phyloP scores from a whole-genome alignment of 495 filamentous ascomycete genomes.

The Trichodelitschia bisporula region DNA sequence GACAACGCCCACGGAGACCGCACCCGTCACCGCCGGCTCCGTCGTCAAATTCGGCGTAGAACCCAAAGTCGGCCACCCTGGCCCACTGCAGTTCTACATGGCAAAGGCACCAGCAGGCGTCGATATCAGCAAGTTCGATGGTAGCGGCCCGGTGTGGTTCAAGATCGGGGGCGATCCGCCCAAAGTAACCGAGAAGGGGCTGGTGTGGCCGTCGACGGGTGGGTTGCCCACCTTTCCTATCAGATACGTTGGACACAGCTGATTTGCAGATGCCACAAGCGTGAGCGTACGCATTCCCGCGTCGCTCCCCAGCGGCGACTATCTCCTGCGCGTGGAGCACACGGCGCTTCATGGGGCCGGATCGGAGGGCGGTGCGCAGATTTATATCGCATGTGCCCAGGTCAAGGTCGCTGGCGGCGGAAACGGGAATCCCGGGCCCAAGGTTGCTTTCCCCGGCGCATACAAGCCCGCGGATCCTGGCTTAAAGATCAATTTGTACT shows the following conservation, averaged over 20 bases:
- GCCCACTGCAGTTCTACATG: constrained; percentile 8
- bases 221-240: too few relatives aligned
- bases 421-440: constrained; percentile 18
- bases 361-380: constrained; percentile 20
- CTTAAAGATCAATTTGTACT: constrained; percentile 22
- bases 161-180: constrained; percentile 25
- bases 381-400: constrained; percentile 32
- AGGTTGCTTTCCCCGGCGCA: constrained; percentile 26
- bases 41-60: too few relatives aligned
- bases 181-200: constrained; percentile 9
- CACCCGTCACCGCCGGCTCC: too few relatives aligned
- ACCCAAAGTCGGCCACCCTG: constrained; percentile 10
- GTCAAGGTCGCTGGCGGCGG: constrained; percentile 30
- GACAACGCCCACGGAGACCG: too few relatives aligned
- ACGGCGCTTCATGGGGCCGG: constrained; percentile 18
- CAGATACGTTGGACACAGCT: too few relatives aligned
- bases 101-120: constrained; percentile 6
- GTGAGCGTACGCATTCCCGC: constrained; percentile 22
- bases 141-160: constrained; percentile 23
- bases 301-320: constrained; percentile 10
- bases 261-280: constrained; percentile 16
- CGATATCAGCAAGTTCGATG: constrained; percentile 12
- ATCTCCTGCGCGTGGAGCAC: constrained; percentile 9
- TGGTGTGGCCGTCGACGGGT: constrained; percentile 2
- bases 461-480: constrained; percentile 24